phyloP scores from a whole-genome alignment of 2,329 filamentous ascomycete genomes.

The Hymenoscyphus linearis region DNA sequence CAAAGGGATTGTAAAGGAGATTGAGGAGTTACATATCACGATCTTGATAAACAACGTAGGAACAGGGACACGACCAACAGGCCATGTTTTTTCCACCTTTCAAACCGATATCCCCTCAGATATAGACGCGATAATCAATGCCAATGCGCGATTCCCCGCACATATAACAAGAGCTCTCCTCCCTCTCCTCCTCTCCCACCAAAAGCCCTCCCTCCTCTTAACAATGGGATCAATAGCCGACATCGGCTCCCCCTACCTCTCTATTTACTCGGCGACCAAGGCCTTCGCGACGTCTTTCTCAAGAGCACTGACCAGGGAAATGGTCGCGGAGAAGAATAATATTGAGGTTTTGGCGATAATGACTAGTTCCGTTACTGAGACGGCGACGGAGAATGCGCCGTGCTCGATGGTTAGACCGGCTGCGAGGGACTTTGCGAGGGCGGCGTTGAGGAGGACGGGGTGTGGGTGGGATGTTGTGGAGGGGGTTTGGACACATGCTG shows the following conservation, averaged over 20 bases:
- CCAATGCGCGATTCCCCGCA: conserved; percentile 46
- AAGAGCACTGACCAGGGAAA: conserved; percentile 38
- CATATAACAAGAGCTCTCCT: conserved; percentile 44
- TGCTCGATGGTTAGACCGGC: conserved; percentile 29
- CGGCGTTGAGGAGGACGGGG: conserved; percentile 33
- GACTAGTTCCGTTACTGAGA: conserved; percentile 30
- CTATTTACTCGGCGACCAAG: conserved; percentile 42
- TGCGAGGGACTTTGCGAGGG: conserved; percentile 29
- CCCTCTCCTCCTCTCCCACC: conserved; percentile 36
- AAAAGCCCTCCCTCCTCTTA: conserved; percentile 42
- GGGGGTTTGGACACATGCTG: conserved; percentile 12
- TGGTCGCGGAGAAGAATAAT: conserved; percentile 33
- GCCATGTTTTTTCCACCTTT: conserved; percentile 34
- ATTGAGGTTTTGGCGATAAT: conserved; percentile 37
- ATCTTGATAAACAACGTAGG: conserved; percentile 55
- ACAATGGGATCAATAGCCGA: conserved; percentile 45
- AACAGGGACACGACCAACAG: conserved; percentile 28
- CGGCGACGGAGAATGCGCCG: conserved; percentile 22
- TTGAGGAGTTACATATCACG: conserved; percentile 35
- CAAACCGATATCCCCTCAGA: conserved; percentile 33
- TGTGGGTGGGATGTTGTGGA: conserved; percentile 26
- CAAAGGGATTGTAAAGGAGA: neutral
- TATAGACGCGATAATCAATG: conserved; percentile 39
- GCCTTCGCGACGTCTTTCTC: conserved; percentile 40
- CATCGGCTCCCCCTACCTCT: conserved; percentile 42